Conservation (phyloP, 768 basidiomycete genomes). For the Phylloporus sp. region DNA sequence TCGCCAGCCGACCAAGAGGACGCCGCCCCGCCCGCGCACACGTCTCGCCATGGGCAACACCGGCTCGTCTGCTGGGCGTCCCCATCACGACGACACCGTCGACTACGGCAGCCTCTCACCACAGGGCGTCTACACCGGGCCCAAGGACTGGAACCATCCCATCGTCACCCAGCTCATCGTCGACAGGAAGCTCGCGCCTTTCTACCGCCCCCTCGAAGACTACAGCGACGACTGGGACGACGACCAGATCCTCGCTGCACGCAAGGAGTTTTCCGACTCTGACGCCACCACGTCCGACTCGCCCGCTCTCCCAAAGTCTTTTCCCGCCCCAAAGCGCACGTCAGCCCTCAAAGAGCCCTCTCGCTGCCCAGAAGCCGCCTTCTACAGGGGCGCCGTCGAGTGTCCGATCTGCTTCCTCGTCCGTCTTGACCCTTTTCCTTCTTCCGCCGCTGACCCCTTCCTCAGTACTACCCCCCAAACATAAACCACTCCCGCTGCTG, state of each 20-base stretch:
- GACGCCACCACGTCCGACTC: constrained; percentile 41
- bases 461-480: constrained; percentile 92
- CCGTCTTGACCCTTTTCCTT: constrained; percentile 34
- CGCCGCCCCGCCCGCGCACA: constrained; percentile 2
- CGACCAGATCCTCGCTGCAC: constrained; percentile 76
- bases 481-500: constrained; percentile 98
- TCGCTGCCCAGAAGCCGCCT: constrained; percentile 64
- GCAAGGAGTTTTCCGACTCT: constrained; percentile 60
- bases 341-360: constrained; percentile 57
- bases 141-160: constrained; percentile 84
- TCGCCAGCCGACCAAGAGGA: constrained; percentile 3
- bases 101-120: constrained; percentile 79
- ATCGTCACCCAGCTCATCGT: constrained; percentile 85
- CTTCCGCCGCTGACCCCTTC: constrained; percentile 20
- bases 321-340: constrained; percentile 47
- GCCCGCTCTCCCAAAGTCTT: constrained; percentile 21
- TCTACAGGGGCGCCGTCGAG: constrained; percentile 83
- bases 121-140: constrained; percentile 81
- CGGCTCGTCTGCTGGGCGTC: constrained; percentile 67
- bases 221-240: constrained; percentile 87
- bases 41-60: constrained; percentile 67
- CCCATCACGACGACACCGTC: constrained; percentile 75
- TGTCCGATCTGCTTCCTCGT: constrained; percentile 99
- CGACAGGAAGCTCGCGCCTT: constrained; percentile 86
- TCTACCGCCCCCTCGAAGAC: constrained; percentile 94